These are phyloP conservation scores for Colletotrichum ledebouriae DNA, from an alignment of 2,329 filamentous ascomycete genomes.

Conservation along the genomic window DNA sequence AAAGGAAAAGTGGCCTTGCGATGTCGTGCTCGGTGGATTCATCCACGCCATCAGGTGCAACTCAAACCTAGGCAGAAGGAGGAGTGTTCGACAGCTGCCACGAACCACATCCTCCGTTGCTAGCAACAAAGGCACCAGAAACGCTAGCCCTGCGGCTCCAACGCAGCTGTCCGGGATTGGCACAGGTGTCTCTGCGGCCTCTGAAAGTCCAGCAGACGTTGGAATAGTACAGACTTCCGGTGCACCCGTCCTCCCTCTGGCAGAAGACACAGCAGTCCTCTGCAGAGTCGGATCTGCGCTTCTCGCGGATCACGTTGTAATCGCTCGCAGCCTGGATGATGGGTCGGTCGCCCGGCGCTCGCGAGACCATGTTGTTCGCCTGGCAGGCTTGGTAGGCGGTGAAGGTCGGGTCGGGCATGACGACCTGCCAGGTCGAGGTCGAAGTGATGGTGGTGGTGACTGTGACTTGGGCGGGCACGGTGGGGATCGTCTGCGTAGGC, in stretches of 20 bases:
- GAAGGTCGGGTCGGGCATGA: conserved; percentile 21
- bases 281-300: background rate
- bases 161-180: conserved; percentile 15
- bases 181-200: background rate
- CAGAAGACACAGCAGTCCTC: conserved; percentile 34
- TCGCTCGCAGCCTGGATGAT: conserved; percentile 27
- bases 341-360: conserved; percentile 10
- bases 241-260: conserved; percentile 20
- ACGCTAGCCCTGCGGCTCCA: background rate
- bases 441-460: conserved; percentile 18
- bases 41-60: background rate
- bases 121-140: conserved; percentile 18
- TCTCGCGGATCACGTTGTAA: conserved; percentile 8
- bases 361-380: conserved; percentile 21
- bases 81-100: conserved; percentile 26
- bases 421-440: conserved; percentile 16
- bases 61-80: background rate
- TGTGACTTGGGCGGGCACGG: conserved; percentile 5
- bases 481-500: background rate
- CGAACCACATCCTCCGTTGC: conserved; percentile 29
- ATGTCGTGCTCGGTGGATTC: no score
- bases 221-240: conserved; percentile 30
- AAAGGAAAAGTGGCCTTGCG: no score
- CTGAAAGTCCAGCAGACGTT: conserved; percentile 30
- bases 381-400: conserved; percentile 36